Percentiles rank a stretch among this genome's conserved stretches.
These are phyloP conservation scores for Tetracladium setigerum DNA, from an alignment of 495 filamentous ascomycete species.

Conservation along the genomic window DNA sequence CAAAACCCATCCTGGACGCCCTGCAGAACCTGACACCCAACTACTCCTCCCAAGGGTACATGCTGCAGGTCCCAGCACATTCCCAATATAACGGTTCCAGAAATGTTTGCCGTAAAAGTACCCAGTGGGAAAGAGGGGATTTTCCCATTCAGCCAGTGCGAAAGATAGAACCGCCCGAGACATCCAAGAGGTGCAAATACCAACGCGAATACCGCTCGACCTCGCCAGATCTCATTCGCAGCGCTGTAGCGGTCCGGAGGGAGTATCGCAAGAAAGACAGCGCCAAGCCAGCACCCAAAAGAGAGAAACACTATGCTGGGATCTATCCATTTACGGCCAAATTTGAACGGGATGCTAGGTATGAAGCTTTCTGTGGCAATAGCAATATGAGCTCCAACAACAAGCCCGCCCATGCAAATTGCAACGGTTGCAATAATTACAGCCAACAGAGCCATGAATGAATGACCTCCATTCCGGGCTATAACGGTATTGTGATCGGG, in stretches of 20 bases:
- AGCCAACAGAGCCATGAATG: conserved; percentile 69
- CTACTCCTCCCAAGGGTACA: conserved; percentile 38
- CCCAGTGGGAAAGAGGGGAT: conserved; percentile 72
- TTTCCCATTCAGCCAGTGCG: conserved; percentile 59
- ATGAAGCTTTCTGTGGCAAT: conserved; percentile 47
- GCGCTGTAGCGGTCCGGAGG: conserved; percentile 55
- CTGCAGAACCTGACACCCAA: conserved; percentile 73
- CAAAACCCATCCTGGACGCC: conserved; percentile 89
- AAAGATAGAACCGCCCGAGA: conserved; percentile 64
- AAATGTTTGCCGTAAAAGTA: conserved; percentile 78
- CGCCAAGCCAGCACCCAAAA: conserved; percentile 71
- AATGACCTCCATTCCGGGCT: conserved; percentile 67
- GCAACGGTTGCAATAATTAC: conserved; percentile 61
- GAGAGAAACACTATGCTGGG: conserved; percentile 52
- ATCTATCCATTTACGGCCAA: conserved; percentile 57
- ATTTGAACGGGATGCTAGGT: conserved; percentile 48
- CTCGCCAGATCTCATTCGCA: conserved; percentile 57
- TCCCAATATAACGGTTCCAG: conserved; percentile 57
- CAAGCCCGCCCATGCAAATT: conserved; percentile 59
- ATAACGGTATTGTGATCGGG: conserved; percentile 19
- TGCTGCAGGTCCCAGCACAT: conserved; percentile 73
- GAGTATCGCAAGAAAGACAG: conserved; percentile 63
- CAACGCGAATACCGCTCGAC: conserved; percentile 63
- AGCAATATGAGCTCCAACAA: conserved; percentile 72
- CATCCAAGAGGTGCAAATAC: conserved; percentile 84